Conservation (phyloP, 83 land plant species). For the Picea abies region DNA sequence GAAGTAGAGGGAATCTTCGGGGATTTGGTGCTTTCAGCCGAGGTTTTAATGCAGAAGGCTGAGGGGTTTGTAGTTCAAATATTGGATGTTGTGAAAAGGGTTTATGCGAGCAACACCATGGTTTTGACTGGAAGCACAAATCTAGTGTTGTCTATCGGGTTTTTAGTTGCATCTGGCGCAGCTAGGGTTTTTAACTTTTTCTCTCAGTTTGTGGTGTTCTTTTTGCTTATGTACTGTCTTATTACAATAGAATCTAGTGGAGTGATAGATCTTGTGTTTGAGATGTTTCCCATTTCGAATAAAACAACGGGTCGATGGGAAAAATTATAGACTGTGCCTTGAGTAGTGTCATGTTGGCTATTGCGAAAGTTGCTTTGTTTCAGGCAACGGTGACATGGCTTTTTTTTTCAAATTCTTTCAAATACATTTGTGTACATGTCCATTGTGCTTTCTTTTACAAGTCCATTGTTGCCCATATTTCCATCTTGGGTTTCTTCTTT, state of each 20-base stretch:
- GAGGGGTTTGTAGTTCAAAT: no score
- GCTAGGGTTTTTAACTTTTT: background rate
- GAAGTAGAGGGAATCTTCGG: conserved; percentile 20
- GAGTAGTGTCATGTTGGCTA: background rate
- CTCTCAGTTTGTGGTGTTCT: conserved; percentile 31
- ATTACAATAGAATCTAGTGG: conserved; percentile 89
- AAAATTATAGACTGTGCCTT: conserved; percentile 83
- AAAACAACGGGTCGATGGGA: conserved; percentile 56
- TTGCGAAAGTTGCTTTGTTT: conserved; percentile 32
- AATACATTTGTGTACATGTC: conserved; percentile 89
- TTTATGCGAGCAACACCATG: no score
- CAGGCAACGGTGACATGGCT: conserved; percentile 83
- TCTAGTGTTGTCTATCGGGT: conserved; percentile 52
- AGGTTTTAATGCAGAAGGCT: conserved; percentile 49
- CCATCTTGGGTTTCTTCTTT: conserved; percentile 77
- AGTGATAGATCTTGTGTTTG: conserved; percentile 9
- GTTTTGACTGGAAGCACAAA: conserved; percentile 5
- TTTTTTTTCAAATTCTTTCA: conserved; percentile 37
- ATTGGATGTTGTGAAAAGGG: no score
- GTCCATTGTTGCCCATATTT: conserved; percentile 74
- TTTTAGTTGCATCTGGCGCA: conserved; percentile 57
- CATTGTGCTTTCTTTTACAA: conserved; percentile 70
- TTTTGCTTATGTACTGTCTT: conserved; percentile 81
- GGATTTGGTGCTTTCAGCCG: conserved; percentile 59
- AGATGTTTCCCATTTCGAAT: conserved; percentile 18